Percentiles rank a stretch among this genome's conserved stretches.
phyloP scores from a whole-genome alignment of 192 early-diverging fungal species.

The Chytriomyces hyalinus region DNA sequence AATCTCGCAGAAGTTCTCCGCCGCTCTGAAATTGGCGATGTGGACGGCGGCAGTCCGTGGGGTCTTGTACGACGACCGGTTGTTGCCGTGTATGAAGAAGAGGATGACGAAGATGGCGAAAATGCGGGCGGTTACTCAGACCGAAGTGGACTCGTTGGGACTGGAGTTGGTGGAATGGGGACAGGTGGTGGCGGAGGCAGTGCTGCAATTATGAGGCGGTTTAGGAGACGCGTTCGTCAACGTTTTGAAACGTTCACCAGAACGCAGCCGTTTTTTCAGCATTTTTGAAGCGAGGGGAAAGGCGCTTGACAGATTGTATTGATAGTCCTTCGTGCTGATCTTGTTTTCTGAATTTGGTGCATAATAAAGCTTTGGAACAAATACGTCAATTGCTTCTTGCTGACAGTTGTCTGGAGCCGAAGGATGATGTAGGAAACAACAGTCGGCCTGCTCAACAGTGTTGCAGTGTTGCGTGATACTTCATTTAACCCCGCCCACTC shows the following conservation, averaged over 20 bases:
- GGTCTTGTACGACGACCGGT: slow-evolving; percentile 52
- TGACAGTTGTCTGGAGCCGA: too few species aligned
- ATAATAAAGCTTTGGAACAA: too few species aligned
- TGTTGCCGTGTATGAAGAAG: slow-evolving; percentile 59
- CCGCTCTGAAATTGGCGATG: slow-evolving; percentile 50
- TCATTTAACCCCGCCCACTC: too few species aligned
- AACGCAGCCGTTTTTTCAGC: slow-evolving; percentile 49
- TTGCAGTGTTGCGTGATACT: too few species aligned
- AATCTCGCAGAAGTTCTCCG: slow-evolving; percentile 78
- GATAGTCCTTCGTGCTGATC: too few species aligned
- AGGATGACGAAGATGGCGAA: slow-evolving; percentile 35
- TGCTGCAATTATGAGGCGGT: slow-evolving; percentile 33
- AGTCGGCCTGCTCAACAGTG: too few species aligned
- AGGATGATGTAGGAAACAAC: too few species aligned
- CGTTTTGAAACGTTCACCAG: slow-evolving; percentile 60
- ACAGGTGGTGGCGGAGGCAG: not conserved
- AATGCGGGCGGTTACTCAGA: slow-evolving; percentile 35
- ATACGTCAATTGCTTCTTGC: too few species aligned
- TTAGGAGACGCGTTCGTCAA: slow-evolving; percentile 47
- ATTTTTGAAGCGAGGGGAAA: slow-evolving; percentile 36
- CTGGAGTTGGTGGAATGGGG: not conserved
- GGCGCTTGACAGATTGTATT: not conserved
- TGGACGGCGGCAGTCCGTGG: slow-evolving; percentile 44
- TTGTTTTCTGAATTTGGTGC: too few species aligned
- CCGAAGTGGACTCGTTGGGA: slow-evolving; percentile 20